Percentiles rank a stretch among this genome's conserved stretches.
phyloP scores from a whole-genome alignment of 257 asterid species.

The Jaltomata sinuosa region DNA sequence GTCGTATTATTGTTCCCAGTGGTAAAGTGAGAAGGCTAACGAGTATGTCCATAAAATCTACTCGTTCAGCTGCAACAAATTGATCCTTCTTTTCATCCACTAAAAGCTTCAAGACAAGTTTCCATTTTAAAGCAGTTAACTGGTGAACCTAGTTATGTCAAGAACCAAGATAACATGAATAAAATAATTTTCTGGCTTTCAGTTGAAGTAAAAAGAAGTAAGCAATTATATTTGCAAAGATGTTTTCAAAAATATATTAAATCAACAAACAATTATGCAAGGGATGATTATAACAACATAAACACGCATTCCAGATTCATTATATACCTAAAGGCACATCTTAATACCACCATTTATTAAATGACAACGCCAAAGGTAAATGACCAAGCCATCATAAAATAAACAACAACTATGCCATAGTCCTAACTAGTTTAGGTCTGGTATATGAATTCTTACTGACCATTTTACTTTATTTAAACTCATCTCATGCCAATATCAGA shows the following conservation, averaged over 20 bases:
- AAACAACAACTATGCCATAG: too few species aligned
- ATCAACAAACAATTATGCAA: background rate
- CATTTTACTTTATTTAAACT: background rate
- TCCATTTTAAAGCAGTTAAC: too few species aligned
- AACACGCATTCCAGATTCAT: background rate
- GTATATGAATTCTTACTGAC: too few species aligned
- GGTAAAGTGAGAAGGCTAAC: conserved; percentile 3
- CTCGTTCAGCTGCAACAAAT: background rate
- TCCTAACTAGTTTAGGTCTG: too few species aligned
- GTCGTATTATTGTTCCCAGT: background rate
- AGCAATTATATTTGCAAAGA: background rate
- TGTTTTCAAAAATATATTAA: background rate
- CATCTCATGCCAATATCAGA: background rate
- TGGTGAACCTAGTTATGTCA: too few species aligned
- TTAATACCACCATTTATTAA: background rate
- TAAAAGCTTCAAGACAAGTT: background rate
- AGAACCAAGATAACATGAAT: too few species aligned
- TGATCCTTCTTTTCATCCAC: background rate
- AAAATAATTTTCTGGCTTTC: too few species aligned
- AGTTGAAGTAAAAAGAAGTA: too few species aligned
- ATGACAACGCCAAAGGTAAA: background rate
- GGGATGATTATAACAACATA: background rate
- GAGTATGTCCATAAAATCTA: conserved; percentile 4
- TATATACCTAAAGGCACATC: background rate
- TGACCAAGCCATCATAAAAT: too few species aligned